A percentile compares a stretch with the other conserved stretches of the same genome.
Conservation (phyloP, 2,329 filamentous ascomycete species). For the Curvularia eragrostidis region DNA sequence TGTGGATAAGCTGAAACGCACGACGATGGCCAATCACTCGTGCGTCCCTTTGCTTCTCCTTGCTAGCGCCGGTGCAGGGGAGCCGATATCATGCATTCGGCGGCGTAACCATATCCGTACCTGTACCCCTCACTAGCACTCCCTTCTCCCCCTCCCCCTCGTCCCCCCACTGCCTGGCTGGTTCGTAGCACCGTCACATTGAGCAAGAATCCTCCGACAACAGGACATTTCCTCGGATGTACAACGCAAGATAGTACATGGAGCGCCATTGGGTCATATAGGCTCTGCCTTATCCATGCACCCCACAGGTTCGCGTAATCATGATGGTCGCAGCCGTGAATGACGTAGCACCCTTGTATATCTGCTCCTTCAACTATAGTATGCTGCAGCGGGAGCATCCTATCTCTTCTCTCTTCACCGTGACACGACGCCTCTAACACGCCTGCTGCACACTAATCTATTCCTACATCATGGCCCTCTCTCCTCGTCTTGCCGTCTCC, state of each 20-base stretch:
- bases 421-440: constrained; percentile 16
- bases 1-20: constrained; percentile 12
- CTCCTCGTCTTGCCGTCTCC: constrained; percentile 40
- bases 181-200: neutral
- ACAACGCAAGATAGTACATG: neutral
- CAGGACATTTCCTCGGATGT: neutral
- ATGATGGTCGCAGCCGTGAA: constrained; percentile 9
- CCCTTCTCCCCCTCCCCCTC: constrained; percentile 1
- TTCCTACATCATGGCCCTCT: constrained; percentile 32
- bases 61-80: neutral
- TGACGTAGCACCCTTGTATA: constrained; percentile 20
- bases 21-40: constrained; percentile 4
- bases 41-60: constrained; percentile 4
- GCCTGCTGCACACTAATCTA: constrained; percentile 18
- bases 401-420: constrained; percentile 27
- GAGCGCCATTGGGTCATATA: neutral
- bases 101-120: neutral
- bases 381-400: constrained; percentile 22
- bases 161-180: constrained; percentile 4
- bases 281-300: neutral
- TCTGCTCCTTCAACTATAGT: constrained; percentile 19
- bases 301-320: constrained; percentile 2
- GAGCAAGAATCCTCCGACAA: neutral
- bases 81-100: neutral
- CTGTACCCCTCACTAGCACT: neutral